Conservation (phyloP, 306 rosid genomes). For the Prunus kanzakura region DNA sequence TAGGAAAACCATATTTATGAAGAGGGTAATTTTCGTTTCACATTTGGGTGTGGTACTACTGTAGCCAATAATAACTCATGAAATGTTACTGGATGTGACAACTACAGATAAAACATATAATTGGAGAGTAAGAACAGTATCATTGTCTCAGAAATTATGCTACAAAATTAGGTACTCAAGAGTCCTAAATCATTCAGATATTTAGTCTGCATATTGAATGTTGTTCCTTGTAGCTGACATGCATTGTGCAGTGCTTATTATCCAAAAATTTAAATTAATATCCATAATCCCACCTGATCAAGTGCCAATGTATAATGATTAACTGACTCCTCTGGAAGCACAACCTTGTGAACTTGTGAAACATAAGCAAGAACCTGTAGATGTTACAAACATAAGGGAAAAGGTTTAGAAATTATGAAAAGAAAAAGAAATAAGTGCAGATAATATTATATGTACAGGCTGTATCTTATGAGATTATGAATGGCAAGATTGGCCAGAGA, state of each 20-base stretch:
- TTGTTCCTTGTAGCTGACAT: background rate
- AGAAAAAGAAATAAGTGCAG: background rate
- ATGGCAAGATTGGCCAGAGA: background rate
- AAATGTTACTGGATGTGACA: background rate
- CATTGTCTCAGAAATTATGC: background rate
- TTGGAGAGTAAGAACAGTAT: background rate
- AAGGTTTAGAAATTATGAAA: constrained; percentile 1
- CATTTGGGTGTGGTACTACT: background rate
- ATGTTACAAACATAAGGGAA: constrained; percentile 17
- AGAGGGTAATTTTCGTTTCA: background rate
- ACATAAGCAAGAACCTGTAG: constrained; percentile 88
- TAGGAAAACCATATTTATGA: background rate
- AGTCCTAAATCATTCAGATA: background rate
- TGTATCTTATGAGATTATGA: background rate
- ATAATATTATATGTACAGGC: background rate
- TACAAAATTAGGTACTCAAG: background rate
- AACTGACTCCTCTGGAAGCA: constrained; percentile 65
- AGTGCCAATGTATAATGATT: constrained; percentile 57
- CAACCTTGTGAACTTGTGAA: constrained; percentile 86
- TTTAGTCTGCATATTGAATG: background rate
- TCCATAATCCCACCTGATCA: constrained; percentile 48
- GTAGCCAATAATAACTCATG: background rate
- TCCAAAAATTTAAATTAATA: background rate
- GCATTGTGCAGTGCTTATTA: background rate
- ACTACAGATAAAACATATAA: background rate